Evolutionary conservation across 371 early-diverging fungal genomes (phyloP), one percentile per base, ranked within the genome.

Genomic region (Mortierella sp.): DNA sequence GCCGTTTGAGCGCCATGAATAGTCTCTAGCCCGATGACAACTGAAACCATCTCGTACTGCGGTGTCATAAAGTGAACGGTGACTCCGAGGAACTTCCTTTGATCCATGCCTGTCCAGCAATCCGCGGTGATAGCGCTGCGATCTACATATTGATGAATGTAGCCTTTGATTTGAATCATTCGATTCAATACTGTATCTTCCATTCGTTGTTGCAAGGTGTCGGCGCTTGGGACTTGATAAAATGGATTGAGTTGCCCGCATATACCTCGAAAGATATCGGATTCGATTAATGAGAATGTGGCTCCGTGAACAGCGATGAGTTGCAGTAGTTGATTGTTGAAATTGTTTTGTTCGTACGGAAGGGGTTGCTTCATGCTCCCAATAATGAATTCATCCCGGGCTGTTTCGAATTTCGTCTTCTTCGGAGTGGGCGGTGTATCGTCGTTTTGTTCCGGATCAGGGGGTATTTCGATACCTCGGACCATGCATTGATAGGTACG

Each of bases 1-100:
- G 61, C 26, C 32, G 61, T 61, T 24, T 53, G 48, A 52, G 60
- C 28, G 14, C 26, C 50, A 19, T 41, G n/a, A n/a, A 48, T 19
- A 0, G 53, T 37, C 37, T 61, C 61, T 46, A 53, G 46, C 7
- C 61, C 54, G 52, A 53, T 52, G 37, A 53, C 27, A 14, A 47
- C 19, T 47, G 61, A 61, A 37, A 54, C 53, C 47, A 53, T 2
- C 30, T 54, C 14, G 24, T 42, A 61, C 1, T 14, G 26, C 2
- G 24, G 32, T 26, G 61, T 37, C 31, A 61, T 1, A 34, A 61
- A 61, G 34, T 61, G 46, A 26, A 47, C 19, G 1, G 47, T 32
- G 32, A 53, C 23, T n/a, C 54, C 53, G 26, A 53, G 27, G 54
- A 53, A 47, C 54, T 61, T 61, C 19, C 47, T 52, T 47, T 47